Base-by-base conservation (phyloP, 371 early-diverging fungal genomes). In the Lichtheimia ornata region DNA sequence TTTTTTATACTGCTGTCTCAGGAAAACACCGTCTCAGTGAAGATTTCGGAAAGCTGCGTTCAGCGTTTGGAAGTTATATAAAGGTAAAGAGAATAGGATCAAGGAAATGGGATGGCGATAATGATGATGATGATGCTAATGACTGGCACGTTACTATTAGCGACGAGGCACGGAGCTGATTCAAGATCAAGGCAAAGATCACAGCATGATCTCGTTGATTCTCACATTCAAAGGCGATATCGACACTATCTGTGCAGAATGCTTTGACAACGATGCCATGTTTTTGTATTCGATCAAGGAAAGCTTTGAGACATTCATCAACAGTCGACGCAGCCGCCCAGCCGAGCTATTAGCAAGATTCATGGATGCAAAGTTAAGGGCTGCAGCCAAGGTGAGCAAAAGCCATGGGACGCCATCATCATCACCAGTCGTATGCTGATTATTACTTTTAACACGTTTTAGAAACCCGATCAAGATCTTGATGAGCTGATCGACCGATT, bases 311-410 rank as follows among this genome's bases (percentile, higher is more conserved):
- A 69, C 72, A 2, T 94, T 95, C 62, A 86, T 98, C 60, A 95
- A 96, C 62, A 76, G 88, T 18, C 76, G 94, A 50, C 84, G 86
- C 41, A 91, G 88, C 71, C 91, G 90, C 67, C 95, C 96, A 6
- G 94, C 97, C 3, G 96, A 96, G 74, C 65, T 94, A 43, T 80
- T 97, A 53, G 94, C 95, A 40, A 92, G 88, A 64, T 89, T 84
- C 64, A 71, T 94, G 45, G 96, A 96, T 67, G 74, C 76, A 18
- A 82, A 74, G 45, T 57, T 81, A 43, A 79, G 82, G 45, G 70
- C 70, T 15, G 69, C 70, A 20, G 62, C 68, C 30, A 84, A 84
- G 74, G 83, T 83, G 79, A 61, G 47, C 22, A n/a, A 45, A 47
- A 0, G 5, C 17, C 6, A 45, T 5, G 17, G 40, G 14, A 49